phyloP scores from a whole-genome alignment of 2,329 filamentous ascomycete species.

The Lachnellula hyalina region DNA sequence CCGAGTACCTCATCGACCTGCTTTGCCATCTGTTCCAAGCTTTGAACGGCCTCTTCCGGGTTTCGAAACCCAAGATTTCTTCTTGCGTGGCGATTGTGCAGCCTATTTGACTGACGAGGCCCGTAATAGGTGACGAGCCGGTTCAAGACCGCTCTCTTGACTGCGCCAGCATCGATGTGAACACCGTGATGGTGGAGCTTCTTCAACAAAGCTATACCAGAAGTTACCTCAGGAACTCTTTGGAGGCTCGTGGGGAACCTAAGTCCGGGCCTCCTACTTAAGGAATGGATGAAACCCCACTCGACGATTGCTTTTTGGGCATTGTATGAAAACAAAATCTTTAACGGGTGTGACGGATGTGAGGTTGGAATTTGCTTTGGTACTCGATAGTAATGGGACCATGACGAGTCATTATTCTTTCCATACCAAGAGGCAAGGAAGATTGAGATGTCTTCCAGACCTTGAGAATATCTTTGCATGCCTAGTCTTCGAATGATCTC shows the following conservation, averaged over 20 bases:
- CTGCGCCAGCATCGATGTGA: conserved; percentile 10
- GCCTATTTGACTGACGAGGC: conserved; percentile 15
- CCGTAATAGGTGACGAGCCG: conserved; percentile 27
- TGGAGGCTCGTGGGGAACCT: not conserved
- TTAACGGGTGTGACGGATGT: conserved; percentile 31
- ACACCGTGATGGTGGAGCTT: conserved; percentile 17
- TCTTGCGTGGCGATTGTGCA: conserved; percentile 17
- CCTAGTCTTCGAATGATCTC: conserved; percentile 56
- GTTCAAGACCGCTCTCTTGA: conserved; percentile 21
- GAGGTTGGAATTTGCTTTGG: conserved; percentile 14
- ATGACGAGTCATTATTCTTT: not conserved
- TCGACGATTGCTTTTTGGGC: conserved; percentile 43
- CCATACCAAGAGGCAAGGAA: conserved; percentile 40
- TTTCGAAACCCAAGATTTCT: conserved; percentile 5
- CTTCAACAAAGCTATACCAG: conserved; percentile 25
- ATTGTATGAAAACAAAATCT: conserved; percentile 36
- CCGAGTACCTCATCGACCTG: not conserved
- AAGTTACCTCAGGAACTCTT: conserved; percentile 9
- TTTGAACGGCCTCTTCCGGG: not conserved
- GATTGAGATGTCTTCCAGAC: conserved; percentile 48
- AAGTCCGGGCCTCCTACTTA: not conserved
- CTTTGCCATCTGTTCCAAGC: not conserved
- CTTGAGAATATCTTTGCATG: conserved; percentile 47
- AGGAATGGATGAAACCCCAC: conserved; percentile 41
- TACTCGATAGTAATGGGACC: conserved; percentile 8